Evolutionary conservation across 441 rosid genomes (phyloP).

Genomic region (Bocquillonia castaneifolia): DNA sequence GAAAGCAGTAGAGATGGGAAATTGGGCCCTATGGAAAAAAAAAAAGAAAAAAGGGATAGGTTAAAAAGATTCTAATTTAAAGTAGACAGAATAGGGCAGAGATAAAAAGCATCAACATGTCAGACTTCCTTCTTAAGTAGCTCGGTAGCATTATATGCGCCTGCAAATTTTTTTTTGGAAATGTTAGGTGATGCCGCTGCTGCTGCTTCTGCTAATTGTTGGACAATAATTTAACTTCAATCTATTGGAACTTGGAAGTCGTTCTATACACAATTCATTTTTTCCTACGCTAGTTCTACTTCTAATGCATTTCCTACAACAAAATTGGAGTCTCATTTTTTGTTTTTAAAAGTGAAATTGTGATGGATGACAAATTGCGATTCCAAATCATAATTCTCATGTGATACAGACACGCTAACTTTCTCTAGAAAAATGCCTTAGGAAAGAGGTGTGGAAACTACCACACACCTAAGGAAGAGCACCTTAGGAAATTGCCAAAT

Average conservation of each 20-base stretch:
- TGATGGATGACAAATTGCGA: no score
- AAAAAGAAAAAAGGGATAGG: background rate
- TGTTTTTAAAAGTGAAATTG: no score
- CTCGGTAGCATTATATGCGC: conserved; percentile 21
- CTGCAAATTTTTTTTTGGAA: conserved; percentile 3
- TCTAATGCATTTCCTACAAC: background rate
- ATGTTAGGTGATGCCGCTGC: background rate
- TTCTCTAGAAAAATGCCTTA: no score
- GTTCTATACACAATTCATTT: no score
- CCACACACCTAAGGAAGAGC: no score
- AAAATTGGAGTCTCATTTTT: background rate
- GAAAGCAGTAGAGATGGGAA: background rate
- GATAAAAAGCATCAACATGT: conserved; percentile 16
- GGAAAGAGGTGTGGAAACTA: no score
- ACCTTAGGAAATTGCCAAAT: no score
- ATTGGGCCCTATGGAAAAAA: background rate
- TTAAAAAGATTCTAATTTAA: background rate
- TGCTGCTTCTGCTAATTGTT: conserved; percentile 2
- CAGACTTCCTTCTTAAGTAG: conserved; percentile 17
- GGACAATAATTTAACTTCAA: conserved; percentile 6
- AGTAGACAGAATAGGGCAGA: background rate
- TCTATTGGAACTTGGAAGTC: no score
- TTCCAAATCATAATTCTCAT: no score
- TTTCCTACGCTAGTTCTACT: no score
- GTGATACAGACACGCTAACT: no score